Evolutionary conservation across 2,329 filamentous ascomycete species (phyloP), one percentile per base, ranked within the genome.

Genomic region (Aplosporella prunicola): DNA sequence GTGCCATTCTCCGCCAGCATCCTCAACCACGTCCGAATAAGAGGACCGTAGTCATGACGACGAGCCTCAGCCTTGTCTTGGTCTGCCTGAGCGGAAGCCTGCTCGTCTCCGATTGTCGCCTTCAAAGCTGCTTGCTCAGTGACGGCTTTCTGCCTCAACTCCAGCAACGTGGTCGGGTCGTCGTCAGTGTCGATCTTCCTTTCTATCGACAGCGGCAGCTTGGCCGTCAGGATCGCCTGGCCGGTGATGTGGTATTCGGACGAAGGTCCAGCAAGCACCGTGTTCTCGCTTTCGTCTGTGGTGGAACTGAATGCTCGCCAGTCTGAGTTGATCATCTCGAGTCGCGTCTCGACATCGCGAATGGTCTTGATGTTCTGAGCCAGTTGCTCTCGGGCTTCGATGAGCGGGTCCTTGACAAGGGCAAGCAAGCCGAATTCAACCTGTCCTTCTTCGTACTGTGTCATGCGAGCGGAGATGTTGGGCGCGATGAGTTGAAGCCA

Each of bases 341-440:
- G 61, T 5, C 57, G 57, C 1, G 49, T 43, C 18, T 68, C 61
- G 4, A 69, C 47, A 4, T 48, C 45, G 20, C 58, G 50, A 13
- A 72, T 43, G n/a, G 54, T 55, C 43, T 61, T 65, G 32, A 73
- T 56, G 32, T 70, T 72, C 13, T 53, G 40, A 4, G 60, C 56
- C 42, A 72, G 41, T 52, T 66, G 46, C 13, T 55, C 46, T 18
- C 63, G 53, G 9, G 78, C 61, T 3, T 60, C 55, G 9, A 61
- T 49, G 2, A 82, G 57, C 0, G 83, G 78, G 40, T 80, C 81
- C 40, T 74, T 72, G 44, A 80, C 81, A 2, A 94, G 62, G 16
- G 84, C 79, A 32, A 93, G 68, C 24, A 93, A 73, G 45, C 76
- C 87, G 61, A 86, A 93, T n/a, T 79, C 72, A 20, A 84, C 70